Conservation (phyloP, 352 stramenopile species). For the Globisporangium okanoganense region DNA sequence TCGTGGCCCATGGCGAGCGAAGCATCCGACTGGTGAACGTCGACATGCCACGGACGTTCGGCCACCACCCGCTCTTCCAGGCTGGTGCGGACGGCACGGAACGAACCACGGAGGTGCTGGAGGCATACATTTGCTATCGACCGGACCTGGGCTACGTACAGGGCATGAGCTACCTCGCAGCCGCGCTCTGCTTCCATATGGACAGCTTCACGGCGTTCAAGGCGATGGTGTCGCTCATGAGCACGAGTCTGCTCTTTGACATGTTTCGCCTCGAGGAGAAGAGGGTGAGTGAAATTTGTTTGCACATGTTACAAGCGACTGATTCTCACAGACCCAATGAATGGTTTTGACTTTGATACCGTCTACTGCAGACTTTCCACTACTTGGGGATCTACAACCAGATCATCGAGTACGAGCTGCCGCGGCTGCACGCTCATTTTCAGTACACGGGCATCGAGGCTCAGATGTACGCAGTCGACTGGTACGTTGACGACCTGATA, state of each 20-base stretch:
- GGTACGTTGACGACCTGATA: conserved; percentile 29
- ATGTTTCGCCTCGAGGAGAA: conserved; percentile 84
- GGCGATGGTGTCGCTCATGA: conserved; percentile 76
- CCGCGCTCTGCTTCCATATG: conserved; percentile 83
- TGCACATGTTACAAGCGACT: not conserved
- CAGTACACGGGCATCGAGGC: conserved; percentile 70
- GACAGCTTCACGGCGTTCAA: conserved; percentile 88
- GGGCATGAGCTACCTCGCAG: conserved; percentile 87
- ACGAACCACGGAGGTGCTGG: conserved; percentile 74
- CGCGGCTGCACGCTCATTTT: conserved; percentile 57
- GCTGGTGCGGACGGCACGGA: conserved; percentile 62
- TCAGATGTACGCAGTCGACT: conserved; percentile 87
- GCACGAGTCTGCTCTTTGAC: conserved; percentile 82
- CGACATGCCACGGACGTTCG: conserved; percentile 85
- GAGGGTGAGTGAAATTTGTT: conserved; percentile 32
- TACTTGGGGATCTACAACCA: conserved; percentile 78
- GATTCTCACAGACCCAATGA: conserved; percentile 3
- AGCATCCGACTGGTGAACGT: conserved; percentile 82
- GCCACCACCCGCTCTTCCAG: conserved; percentile 77
- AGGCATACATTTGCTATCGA: conserved; percentile 85
- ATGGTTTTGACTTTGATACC: conserved; percentile 1
- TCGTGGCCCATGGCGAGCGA: conserved; percentile 73
- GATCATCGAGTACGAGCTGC: conserved; percentile 80
- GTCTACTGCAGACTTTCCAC: conserved; percentile 66
- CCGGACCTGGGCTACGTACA: conserved; percentile 84